phyloP scores from a whole-genome alignment of 1,284 basidiomycete species.

The Phellopilus nigrolimitatus region DNA sequence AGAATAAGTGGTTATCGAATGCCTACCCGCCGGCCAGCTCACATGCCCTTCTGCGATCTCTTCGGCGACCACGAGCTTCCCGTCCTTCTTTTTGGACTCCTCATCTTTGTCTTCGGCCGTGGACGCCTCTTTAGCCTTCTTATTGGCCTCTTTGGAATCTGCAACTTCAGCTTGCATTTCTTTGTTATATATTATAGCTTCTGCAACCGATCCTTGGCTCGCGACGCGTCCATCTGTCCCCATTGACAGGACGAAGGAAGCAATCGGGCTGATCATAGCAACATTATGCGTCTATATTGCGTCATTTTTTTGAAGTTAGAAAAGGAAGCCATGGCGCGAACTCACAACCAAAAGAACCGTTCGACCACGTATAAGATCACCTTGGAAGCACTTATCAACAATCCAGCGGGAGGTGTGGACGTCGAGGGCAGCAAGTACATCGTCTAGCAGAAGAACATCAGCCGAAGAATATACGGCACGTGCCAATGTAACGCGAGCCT shows the following conservation, averaged over 20 bases:
- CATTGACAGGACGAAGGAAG: constrained; percentile 59
- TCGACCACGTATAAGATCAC: constrained; percentile 62
- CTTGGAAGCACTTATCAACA: constrained; percentile 68
- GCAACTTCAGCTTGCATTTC: constrained; percentile 37
- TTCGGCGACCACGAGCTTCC: constrained; percentile 54
- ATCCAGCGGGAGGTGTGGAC: constrained; percentile 73
- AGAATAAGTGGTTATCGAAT: constrained; percentile 14
- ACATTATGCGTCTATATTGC: constrained; percentile 63
- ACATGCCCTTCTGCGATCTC: constrained; percentile 56
- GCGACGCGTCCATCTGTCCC: constrained; percentile 45
- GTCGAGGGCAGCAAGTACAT: constrained; percentile 42
- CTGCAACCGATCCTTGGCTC: constrained; percentile 43
- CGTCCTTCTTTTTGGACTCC: constrained; percentile 29
- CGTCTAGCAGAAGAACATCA: constrained; percentile 58
- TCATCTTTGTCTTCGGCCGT: constrained; percentile 34
- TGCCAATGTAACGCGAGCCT: constrained; percentile 69
- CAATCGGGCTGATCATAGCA: constrained; percentile 53
- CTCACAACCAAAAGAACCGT: constrained; percentile 71
- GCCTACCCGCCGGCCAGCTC: constrained; percentile 40
- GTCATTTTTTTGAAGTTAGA: background rate
- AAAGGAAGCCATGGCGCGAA: constrained; percentile 13
- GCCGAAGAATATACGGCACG: constrained; percentile 65
- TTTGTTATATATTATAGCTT: constrained; percentile 38
- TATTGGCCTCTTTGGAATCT: constrained; percentile 36
- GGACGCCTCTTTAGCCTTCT: constrained; percentile 38